A percentile compares a stretch with the other conserved stretches of the same genome.
These are phyloP conservation scores for Xylariaceae sp. DNA, from an alignment of 2,329 filamentous ascomycete species.

Conservation along the genomic window DNA sequence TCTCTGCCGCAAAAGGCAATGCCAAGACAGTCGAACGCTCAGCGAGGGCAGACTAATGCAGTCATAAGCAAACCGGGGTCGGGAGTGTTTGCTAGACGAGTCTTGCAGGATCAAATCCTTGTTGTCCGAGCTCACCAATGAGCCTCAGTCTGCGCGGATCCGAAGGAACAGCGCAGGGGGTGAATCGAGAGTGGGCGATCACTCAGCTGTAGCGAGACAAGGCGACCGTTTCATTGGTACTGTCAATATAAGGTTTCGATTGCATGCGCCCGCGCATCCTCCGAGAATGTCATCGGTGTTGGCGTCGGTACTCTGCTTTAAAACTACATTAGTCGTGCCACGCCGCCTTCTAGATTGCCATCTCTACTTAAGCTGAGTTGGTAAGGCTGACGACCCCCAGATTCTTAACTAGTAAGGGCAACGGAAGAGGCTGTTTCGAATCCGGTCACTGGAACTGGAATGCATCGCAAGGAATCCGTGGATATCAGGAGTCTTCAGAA, in stretches of 20 bases:
- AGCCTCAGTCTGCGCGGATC: not conserved
- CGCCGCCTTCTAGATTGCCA: not conserved
- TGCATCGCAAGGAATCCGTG: constrained; percentile 5
- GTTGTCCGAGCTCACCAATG: not conserved
- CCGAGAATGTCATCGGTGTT: not conserved
- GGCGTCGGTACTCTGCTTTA: not conserved
- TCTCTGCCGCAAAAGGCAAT: too few relatives aligned
- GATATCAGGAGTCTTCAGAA: constrained; percentile 3
- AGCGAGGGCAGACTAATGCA: not conserved
- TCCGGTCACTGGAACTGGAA: constrained; percentile 1
- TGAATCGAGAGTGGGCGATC: not conserved
- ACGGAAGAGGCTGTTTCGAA: too few relatives aligned
- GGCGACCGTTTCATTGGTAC: not conserved
- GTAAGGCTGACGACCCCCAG: not conserved
- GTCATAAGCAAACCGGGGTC: too few relatives aligned
- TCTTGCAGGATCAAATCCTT: not conserved
- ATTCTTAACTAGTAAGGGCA: too few relatives aligned
- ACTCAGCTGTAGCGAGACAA: not conserved
- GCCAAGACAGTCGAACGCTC: not conserved
- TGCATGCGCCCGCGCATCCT: not conserved
- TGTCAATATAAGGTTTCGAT: not conserved
- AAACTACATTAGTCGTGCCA: not conserved
- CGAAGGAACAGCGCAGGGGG: not conserved
- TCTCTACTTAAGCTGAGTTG: not conserved
- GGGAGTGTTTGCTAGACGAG: not conserved